phyloP scores from a whole-genome alignment of 2,329 filamentous ascomycete genomes.

The Rutstroemia sydowiana region DNA sequence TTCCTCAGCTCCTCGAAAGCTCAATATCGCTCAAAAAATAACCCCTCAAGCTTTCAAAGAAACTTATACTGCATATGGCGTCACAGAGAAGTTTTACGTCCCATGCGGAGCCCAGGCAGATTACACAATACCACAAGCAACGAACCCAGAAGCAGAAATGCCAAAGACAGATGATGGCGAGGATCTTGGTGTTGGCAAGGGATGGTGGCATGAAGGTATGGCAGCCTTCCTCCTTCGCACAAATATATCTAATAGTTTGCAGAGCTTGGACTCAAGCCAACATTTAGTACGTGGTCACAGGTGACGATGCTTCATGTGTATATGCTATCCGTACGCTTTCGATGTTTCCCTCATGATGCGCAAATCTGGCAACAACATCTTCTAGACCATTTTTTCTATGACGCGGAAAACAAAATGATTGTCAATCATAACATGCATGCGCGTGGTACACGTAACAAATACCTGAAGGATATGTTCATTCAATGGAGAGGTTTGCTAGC shows the following conservation, averaged over 20 bases:
- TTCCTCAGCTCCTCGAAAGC: constrained; percentile 3
- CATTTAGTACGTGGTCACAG: constrained; percentile 93
- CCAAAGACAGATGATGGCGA: constrained; percentile 70
- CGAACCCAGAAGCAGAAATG: constrained; percentile 51
- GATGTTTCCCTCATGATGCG: constrained; percentile 65
- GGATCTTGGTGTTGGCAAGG: constrained; percentile 67
- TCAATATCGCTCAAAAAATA: constrained; percentile 13
- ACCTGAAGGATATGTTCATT: constrained; percentile 81
- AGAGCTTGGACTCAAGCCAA: constrained; percentile 75
- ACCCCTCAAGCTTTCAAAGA: constrained; percentile 36
- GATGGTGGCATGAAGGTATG: constrained; percentile 78
- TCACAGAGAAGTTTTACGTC: constrained; percentile 60
- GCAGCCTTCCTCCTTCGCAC: constrained; percentile 9
- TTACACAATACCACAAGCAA: constrained; percentile 21
- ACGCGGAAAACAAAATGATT: constrained; percentile 77
- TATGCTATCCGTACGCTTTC: constrained; percentile 74
- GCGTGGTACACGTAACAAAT: constrained; percentile 51
- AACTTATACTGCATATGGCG: constrained; percentile 72
- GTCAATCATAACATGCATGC: constrained; percentile 65
- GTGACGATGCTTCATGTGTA: constrained; percentile 97
- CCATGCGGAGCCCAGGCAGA: constrained; percentile 23
- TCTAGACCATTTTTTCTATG: constrained; percentile 91
- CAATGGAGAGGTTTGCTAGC: constrained; percentile 86
- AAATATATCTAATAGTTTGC: constrained; percentile 9
- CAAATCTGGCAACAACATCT: constrained; percentile 81